Base-by-base conservation (phyloP, 2,329 filamentous ascomycete species). In the Fusarium sp. region DNA sequence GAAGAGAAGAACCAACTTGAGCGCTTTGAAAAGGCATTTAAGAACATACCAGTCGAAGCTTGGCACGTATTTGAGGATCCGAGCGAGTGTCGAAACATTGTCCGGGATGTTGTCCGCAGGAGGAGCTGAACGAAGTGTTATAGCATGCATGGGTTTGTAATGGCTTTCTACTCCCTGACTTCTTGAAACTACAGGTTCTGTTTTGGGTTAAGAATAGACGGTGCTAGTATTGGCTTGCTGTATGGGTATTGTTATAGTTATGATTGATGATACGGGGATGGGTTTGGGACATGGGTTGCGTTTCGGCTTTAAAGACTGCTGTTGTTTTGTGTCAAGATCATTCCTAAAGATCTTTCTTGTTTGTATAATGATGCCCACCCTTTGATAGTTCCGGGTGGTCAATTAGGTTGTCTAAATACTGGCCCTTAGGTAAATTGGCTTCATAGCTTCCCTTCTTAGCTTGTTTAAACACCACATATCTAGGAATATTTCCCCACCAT, bases 41-140 rank as follows among this genome's bases (percentile, higher is more conserved):
- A 90, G 70, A 89, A 85, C 40, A 84, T 98, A 10, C 92, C 94
- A 0, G 84, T 81, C 43, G 81, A 86, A 26, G 79, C 89, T 0
- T 98, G 95, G 94, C 88, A 90, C 75, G 90, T 97, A 0, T 98
- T 97, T 77, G 89, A 93, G 61, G 86, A 93, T 28, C 89, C 95
- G 1, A 81, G 84, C 39, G 93, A 97, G 80, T 90, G 88, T 45
- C 59, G 74, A 17, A 54, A 70, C 38, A 75, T 80, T 60, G 74
- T 80, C 13, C 70, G 72, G 47, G 70, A 74, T 38, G 62, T 73
- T 8, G 50, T 78, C 21, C 62, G 62, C 17, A 65, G 52, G 45
- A 61, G 52, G 39, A 54, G 17, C 3, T 70, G 33, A 65, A 39
- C 36, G 5, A 21, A 3, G 34, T 44, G 17, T 9, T 40, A 40